These are phyloP conservation scores for Euryodendron excelsum DNA, from an alignment of 148 eudicot species.

Conservation along the genomic window DNA sequence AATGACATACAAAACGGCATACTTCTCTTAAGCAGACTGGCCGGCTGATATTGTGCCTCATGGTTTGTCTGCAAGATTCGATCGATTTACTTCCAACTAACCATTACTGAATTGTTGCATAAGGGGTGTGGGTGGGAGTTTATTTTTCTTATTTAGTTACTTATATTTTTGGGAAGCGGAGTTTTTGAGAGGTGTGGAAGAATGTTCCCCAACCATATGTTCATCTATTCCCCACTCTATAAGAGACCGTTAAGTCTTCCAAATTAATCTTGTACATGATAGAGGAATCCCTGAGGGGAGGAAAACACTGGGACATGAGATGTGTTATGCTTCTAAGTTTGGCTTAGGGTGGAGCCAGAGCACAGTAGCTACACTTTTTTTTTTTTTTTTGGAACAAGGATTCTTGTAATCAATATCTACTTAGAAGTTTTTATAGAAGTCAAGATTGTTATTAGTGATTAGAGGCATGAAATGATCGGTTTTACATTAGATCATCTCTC, in stretches of 20 bases:
- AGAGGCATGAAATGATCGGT: too few relatives aligned
- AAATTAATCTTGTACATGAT: neutral
- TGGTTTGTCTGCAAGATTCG: neutral
- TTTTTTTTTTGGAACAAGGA: too few relatives aligned
- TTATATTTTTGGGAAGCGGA: neutral
- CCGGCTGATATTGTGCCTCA: neutral
- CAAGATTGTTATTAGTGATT: too few relatives aligned
- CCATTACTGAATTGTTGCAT: neutral
- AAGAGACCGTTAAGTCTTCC: too few relatives aligned
- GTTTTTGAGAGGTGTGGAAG: neutral
- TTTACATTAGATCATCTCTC: too few relatives aligned
- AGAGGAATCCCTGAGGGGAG: neutral
- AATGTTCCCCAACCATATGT: neutral
- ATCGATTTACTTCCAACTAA: neutral
- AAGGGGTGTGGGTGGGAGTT: neutral
- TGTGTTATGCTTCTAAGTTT: too few relatives aligned
- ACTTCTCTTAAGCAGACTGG: neutral
- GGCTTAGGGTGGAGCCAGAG: too few relatives aligned
- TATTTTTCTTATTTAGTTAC: neutral
- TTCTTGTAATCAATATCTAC: too few relatives aligned
- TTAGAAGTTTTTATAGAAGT: too few relatives aligned
- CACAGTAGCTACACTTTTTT: too few relatives aligned
- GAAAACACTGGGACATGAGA: neutral
- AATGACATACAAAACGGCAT: neutral
- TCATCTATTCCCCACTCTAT: neutral